Conservation (phyloP, 805 yeast genomes). For the Candida quercuum region DNA sequence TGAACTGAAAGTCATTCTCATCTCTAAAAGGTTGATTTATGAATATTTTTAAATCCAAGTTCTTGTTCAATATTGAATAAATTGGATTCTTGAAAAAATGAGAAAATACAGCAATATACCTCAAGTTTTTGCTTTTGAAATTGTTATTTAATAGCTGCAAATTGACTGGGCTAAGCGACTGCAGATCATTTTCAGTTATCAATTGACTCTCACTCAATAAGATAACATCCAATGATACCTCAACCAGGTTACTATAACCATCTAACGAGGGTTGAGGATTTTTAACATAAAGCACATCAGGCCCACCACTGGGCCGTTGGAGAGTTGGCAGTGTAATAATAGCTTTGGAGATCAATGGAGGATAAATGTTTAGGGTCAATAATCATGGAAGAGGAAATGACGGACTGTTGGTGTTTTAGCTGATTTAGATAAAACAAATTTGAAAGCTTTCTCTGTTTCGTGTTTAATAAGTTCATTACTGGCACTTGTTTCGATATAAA, state of each 20-base stretch:
- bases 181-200: conserved; percentile 19
- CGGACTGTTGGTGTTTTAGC: conserved; percentile 4
- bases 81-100: conserved; percentile 19
- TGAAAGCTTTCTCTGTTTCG: conserved; percentile 8
- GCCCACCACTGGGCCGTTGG: conserved; percentile 26
- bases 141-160: conserved; percentile 18
- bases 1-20: conserved; percentile 17
- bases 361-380: conserved; percentile 12
- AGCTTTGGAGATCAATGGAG: conserved; percentile 6
- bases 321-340: conserved; percentile 13
- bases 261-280: conserved; percentile 21
- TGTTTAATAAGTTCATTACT: not conserved
- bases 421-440: conserved; percentile 12
- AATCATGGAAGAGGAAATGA: conserved; percentile 7
- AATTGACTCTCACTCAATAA: conserved; percentile 27
- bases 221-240: conserved; percentile 27
- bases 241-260: conserved; percentile 18
- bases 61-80: conserved; percentile 13
- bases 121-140: conserved; percentile 12
- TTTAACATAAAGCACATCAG: conserved; percentile 25
- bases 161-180: conserved; percentile 1
- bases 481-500: no score
- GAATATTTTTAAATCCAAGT: conserved; percentile 13
- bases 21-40: conserved; percentile 19
- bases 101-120: conserved; percentile 16